Evolutionary conservation across 306 rosid species (phyloP).

Genomic region (Sicyos edulis): DNA sequence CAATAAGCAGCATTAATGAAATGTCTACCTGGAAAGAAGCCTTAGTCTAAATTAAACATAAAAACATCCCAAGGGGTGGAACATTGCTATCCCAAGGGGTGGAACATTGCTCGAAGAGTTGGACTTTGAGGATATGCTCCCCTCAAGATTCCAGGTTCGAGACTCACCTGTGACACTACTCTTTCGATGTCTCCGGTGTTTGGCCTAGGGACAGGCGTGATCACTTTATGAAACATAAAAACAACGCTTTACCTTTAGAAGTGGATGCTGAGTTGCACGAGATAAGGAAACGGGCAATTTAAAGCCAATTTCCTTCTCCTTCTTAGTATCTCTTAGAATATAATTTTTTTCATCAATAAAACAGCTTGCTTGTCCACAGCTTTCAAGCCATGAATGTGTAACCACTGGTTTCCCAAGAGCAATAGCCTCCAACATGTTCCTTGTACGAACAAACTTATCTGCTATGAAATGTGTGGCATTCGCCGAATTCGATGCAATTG

Average conservation of each 20-base stretch:
- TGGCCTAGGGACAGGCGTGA: too few relatives aligned
- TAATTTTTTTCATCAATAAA: constrained; percentile 77
- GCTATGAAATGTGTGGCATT: constrained; percentile 94
- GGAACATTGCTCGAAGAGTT: too few relatives aligned
- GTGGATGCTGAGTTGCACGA: constrained; percentile 55
- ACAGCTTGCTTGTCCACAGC: constrained; percentile 92
- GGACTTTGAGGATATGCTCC: too few relatives aligned
- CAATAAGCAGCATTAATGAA: not conserved
- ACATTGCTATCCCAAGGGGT: too few relatives aligned
- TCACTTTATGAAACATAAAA: not conserved
- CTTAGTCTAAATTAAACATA: not conserved
- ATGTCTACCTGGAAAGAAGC: not conserved
- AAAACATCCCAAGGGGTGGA: too few relatives aligned
- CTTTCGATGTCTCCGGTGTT: too few relatives aligned
- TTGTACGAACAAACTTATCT: constrained; percentile 81
- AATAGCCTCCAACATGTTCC: constrained; percentile 91
- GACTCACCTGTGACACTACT: too few relatives aligned
- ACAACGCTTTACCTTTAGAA: constrained; percentile 47
- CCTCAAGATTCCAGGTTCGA: too few relatives aligned
- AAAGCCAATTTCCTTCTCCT: constrained; percentile 89
- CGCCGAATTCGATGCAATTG: constrained; percentile 55
- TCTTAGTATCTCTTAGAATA: constrained; percentile 72
- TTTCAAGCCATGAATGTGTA: constrained; percentile 79
- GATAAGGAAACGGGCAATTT: constrained; percentile 72
- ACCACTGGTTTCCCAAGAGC: constrained; percentile 89